A percentile compares a stretch with the other conserved stretches of the same genome.
Conservation (phyloP, 169 alveolate genomes). For the Neospora caninum region DNA sequence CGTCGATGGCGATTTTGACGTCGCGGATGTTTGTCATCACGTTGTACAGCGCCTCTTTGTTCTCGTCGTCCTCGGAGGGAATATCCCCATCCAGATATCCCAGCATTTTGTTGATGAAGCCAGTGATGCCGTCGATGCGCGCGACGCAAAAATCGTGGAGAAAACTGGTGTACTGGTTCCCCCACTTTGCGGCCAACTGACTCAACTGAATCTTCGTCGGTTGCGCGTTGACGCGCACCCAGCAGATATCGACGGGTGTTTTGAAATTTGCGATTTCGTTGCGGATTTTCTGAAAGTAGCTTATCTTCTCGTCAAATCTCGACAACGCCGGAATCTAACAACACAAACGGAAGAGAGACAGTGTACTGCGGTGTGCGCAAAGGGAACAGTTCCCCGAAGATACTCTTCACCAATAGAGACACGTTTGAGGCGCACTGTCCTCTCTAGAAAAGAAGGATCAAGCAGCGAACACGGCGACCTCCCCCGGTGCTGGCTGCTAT, state of each 20-base stretch:
- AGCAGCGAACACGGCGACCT: no score
- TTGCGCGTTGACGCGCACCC: slow-evolving; percentile 89
- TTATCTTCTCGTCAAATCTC: slow-evolving; percentile 79
- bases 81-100: slow-evolving; percentile 80
- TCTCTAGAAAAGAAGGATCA: no score
- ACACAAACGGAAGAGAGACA: no score
- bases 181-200: slow-evolving; percentile 86
- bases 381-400: no score
- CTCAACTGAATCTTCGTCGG: slow-evolving; percentile 88
- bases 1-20: slow-evolving; percentile 85
- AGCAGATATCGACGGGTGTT: slow-evolving; percentile 89
- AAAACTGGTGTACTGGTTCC: slow-evolving; percentile 84
- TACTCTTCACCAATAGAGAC: no score
- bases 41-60: slow-evolving; percentile 84
- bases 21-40: slow-evolving; percentile 92
- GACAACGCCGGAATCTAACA: slow-evolving; percentile 79
- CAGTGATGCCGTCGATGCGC: slow-evolving; percentile 82
- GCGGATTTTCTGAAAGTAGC: slow-evolving; percentile 27
- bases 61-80: slow-evolving; percentile 30
- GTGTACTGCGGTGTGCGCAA: no score
- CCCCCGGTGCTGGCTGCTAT: no score
- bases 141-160: slow-evolving; percentile 81
- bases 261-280: slow-evolving; percentile 83
- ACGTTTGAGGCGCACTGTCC: no score
- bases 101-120: slow-evolving; percentile 86